Percentiles rank a stretch among this genome's conserved stretches.
phyloP scores from a whole-genome alignment of 23 red algal genomes.

The Agarophyton chilense region DNA sequence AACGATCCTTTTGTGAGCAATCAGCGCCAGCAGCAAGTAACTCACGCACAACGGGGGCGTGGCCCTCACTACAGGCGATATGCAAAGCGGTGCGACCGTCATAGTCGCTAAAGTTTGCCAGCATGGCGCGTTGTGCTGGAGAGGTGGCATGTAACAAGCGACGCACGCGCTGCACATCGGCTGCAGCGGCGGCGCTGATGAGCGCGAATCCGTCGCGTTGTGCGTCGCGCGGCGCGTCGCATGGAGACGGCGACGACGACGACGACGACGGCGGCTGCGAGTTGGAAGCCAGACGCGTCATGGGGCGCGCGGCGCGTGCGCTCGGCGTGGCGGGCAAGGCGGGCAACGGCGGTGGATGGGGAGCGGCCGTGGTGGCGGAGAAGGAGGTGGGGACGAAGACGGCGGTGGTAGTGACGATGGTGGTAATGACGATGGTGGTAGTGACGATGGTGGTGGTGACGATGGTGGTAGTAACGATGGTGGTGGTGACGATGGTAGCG shows the following conservation, averaged over 20 bases:
- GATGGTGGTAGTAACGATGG: too few relatives aligned
- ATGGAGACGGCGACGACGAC: not conserved
- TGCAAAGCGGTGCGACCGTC: conserved; percentile 70
- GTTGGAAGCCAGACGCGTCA: not conserved
- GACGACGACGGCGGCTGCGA: too few relatives aligned
- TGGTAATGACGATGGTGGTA: too few relatives aligned
- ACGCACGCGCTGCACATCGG: not conserved
- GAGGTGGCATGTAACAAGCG: not conserved
- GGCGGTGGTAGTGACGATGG: too few relatives aligned
- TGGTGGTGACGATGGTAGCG: too few relatives aligned
- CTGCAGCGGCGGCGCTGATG: not conserved
- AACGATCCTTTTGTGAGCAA: conserved; percentile 51
- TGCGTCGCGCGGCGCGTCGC: not conserved
- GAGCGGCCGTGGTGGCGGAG: too few relatives aligned
- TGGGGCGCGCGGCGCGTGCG: not conserved
- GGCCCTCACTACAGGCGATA: conserved; percentile 67
- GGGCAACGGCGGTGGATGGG: too few relatives aligned
- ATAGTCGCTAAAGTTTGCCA: conserved; percentile 61
- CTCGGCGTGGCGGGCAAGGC: not conserved
- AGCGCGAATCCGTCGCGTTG: conserved; percentile 7
- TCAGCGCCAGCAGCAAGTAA: conserved; percentile 64
- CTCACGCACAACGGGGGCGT: conserved; percentile 48
- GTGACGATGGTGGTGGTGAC: too few relatives aligned
- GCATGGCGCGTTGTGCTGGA: not conserved
- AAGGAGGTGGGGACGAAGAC: too few relatives aligned